These are phyloP conservation scores for Coemansia sp. DNA, from an alignment of 192 early-diverging fungal species.

Conservation along the genomic window DNA sequence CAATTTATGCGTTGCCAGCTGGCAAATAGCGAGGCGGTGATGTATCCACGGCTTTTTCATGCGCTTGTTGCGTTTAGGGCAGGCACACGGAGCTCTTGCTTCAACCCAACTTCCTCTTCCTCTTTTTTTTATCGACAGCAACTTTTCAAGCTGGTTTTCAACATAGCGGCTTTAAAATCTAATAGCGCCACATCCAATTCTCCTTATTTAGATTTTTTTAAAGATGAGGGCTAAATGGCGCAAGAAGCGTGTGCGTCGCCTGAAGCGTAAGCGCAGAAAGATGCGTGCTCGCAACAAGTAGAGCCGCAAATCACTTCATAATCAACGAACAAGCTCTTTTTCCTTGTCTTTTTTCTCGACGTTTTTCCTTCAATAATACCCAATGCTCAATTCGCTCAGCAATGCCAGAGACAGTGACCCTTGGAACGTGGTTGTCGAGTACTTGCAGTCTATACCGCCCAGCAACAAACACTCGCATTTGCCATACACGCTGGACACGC, in stretches of 20 bases:
- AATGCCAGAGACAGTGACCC: background rate
- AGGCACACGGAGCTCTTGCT: too few species aligned
- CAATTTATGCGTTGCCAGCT: background rate
- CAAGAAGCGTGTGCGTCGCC: conserved; percentile 68
- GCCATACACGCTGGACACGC: background rate
- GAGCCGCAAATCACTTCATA: background rate
- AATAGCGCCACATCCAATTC: background rate
- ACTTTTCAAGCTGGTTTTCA: background rate
- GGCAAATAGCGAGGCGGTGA: too few species aligned
- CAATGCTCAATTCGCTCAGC: background rate
- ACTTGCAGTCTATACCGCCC: background rate
- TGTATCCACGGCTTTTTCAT: too few species aligned
- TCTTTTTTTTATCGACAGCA: background rate
- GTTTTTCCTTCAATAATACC: background rate
- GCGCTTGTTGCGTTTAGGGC: too few species aligned
- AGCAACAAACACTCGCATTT: too few species aligned
- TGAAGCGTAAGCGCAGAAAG: conserved; percentile 55
- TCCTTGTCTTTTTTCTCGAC: background rate
- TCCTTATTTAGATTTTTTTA: background rate
- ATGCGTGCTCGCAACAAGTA: conserved; percentile 34
- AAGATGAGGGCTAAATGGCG: conserved; percentile 74
- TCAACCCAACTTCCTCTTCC: background rate
- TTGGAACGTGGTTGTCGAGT: conserved; percentile 18
- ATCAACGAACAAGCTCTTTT: background rate
- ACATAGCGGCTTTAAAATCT: background rate